A percentile compares a stretch with the other conserved stretches of the same genome.
Evolutionary conservation across 2,329 filamentous ascomycete species (phyloP).

Genomic region (Myrmaecium sp.): DNA sequence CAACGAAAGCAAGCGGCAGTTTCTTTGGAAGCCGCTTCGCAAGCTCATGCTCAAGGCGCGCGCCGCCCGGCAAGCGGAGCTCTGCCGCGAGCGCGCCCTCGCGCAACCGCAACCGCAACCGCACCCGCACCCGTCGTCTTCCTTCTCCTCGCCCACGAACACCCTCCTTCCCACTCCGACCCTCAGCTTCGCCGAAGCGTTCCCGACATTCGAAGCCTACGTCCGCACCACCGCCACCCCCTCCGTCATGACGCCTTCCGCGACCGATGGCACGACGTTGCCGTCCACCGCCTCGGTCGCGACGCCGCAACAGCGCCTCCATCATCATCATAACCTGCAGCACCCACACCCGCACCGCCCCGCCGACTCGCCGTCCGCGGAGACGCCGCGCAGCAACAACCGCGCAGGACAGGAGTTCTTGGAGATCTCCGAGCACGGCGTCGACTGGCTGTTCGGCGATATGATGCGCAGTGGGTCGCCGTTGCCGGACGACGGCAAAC

Average conservation of each 20-base stretch:
- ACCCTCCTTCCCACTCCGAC: background rate
- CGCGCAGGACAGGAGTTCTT: constrained; percentile 9
- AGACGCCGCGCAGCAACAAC: background rate
- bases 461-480: too few species aligned
- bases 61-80: constrained; percentile 34
- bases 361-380: background rate
- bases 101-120: background rate
- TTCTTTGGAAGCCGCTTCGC: constrained; percentile 46
- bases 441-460: constrained; percentile 14
- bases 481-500: constrained; percentile 2
- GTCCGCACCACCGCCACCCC: constrained; percentile 4
- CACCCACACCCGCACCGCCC: background rate
- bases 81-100: constrained; percentile 20
- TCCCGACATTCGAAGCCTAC: background rate
- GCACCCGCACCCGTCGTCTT: constrained; percentile 2
- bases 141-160: constrained; percentile 1
- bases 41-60: constrained; percentile 43
- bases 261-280: constrained; percentile 6
- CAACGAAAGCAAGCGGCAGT: constrained; percentile 19
- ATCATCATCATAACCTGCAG: constrained; percentile 1
- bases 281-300: background rate
- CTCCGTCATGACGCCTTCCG: constrained; percentile 9
- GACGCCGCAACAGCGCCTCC: background rate
- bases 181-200: constrained; percentile 1
- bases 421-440: constrained; percentile 9